Evolutionary conservation across 345 rosid genomes (phyloP), one percentile per base, ranked within the genome.

Genomic region (Citrus inodora): DNA sequence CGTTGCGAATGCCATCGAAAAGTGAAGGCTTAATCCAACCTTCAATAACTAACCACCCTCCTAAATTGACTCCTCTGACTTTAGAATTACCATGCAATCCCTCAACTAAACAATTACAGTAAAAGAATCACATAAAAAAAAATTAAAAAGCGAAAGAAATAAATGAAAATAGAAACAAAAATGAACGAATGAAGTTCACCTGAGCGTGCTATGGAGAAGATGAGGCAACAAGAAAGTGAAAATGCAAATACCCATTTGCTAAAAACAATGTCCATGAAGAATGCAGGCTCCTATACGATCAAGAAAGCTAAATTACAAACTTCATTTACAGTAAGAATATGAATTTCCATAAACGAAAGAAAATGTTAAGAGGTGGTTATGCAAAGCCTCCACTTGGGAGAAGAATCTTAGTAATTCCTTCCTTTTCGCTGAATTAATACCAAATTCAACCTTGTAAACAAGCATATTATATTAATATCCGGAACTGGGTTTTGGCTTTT

Each of bases 11-110:
- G 62, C 77, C 90, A 81, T 90, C 87, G 74, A 92, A 92, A 28
- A 92, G 87, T 67, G 96, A 87, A 67, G 96, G 93, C 83, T 90
- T 92, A 78, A 92, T 90, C 96, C 96, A 92, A 72, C 96, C 96
- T 83, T 92, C 93, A n/a, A 92, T 70, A 68, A 92, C 92, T 77
- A 92, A 81, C 96, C 96, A 92, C 30, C 96, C 96, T 27, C 92
- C 96, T 82, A 92, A 85, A 72, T 92, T 92, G 71, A 92, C 96
- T 71, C 85, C 96, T 80, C 88, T 85, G 73, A 92, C 96, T 87
- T 89, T 92, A 56, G 91, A 79, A 83, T 83, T 85, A 33, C 83
- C 88, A 72, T 48, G 82, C 72, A 90, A 60, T 67, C 96, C 96
- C 71, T 87, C 89, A 84, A 92, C 93, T 91, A 65, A 51, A 58